Base-by-base conservation (phyloP, 2,329 filamentous ascomycete species). In the Aspergillus piperis region DNA sequence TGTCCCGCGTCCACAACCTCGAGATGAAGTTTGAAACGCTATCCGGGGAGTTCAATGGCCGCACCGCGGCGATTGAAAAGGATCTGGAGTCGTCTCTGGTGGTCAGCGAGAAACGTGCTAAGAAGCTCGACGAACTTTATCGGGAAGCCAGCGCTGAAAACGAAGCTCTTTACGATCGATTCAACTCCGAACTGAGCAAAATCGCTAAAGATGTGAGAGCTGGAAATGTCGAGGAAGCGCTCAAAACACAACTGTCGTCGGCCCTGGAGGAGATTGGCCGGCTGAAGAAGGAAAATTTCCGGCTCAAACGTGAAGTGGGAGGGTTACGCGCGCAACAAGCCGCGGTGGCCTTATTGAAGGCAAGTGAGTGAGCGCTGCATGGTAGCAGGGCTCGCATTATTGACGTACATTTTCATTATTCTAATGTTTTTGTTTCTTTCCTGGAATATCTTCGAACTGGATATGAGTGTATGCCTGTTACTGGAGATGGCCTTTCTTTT, bases 141-240 rank as follows among this genome's bases (percentile, higher is more conserved):
- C 90, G 91, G 65, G 92, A 96, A 71, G 86, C 88, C 15, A 92
- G 88, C 68, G 90, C 91, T 0, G 94, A 98, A 80, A 98, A 97
- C 69, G 93, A 97, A 77, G 85, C 94, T 30, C 82, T 98, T 58
- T 97, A 97, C 75, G 90, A 94, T 66, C 89, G 88, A 62, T 96
- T 97, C 81, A 96, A 97, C 70, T 86, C 87, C n/a, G 94, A 97
- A 77, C 80, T 98, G 51, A 89, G 86, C 68, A 92, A 90, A 79
- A 90, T 97, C 62, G 83, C 92, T 47, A 89, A 87, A 73, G 90
- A 89, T 42, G 83, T 95, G 51, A 89, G 88, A 66, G 86, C 86
- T 3, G 89, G 90, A 52, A 89, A 91, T 44, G 91, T 91, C 10
- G 90, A 91, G 68, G 90, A 92, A 68, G 91, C 94, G 68, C 77